Base-by-base conservation (phyloP, 345 rosid genomes). In the Acer campestre region DNA sequence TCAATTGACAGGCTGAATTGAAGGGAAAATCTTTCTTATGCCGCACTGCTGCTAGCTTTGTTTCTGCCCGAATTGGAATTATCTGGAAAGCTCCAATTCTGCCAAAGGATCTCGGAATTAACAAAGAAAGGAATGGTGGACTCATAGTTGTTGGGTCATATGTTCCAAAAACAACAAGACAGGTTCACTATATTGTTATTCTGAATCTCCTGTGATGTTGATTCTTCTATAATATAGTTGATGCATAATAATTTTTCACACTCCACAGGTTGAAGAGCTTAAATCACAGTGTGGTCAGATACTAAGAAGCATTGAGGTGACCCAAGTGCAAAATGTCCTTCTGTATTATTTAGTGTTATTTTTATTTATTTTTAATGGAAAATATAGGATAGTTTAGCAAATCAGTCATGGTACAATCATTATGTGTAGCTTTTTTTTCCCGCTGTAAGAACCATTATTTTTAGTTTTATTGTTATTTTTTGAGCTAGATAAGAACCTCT, bases 1-100 rank as follows among this genome's bases (percentile, higher is more conserved):
- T 55, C 63, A 64, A 81, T 82, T 75, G 82, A 82, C 94, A 95
- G 99, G 99, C 97, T 46, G 99, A 95, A 76, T 78, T 90, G 77
- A 93, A 86, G 82, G 97, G 98, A 46, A 95, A 85, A 81, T 84
- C 92, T 74, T 95, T 95, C 85, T 85, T 95, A 71, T 95, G 99
- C 83, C 98, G 99, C 51, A 88, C 98, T 14, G 99, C 98, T 61
- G 98, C 98, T 68, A 95, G 98, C 85, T 93, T 95, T 86, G 97
- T 95, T 75, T 95, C 99, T 78, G 86, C 98, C n/a, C 82, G 88
- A 42, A 81, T 95, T 84, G 99, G 99, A 78, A 89, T 95, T 68
- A 84, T 89, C 84, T 89, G 94, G 25, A 92, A 86, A 87, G 89
- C 92, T 84, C 97, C 88, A 62, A 84, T 93, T 71, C 85, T 89